These are phyloP conservation scores for Dissophora globulifera DNA, from an alignment of 192 early-diverging fungal species.

Conservation along the genomic window DNA sequence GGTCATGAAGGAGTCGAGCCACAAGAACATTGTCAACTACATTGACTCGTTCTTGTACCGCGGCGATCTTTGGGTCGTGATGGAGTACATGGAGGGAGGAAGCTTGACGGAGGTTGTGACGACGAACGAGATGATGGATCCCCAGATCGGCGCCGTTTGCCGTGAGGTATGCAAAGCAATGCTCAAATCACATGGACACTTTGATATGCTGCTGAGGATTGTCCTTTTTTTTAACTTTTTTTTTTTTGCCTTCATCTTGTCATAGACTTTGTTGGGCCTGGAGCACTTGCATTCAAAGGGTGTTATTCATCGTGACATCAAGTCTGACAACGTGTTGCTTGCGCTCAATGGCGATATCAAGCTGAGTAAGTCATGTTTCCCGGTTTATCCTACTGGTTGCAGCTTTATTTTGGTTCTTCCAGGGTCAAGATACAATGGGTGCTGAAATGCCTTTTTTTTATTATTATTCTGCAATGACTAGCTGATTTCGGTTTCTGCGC, in stretches of 20 bases:
- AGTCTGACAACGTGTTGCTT: slow-evolving; percentile 85
- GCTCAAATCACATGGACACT: no score
- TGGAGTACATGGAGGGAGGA: slow-evolving; percentile 95
- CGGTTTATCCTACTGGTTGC: no score
- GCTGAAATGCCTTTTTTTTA: no score
- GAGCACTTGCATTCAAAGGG: slow-evolving; percentile 76
- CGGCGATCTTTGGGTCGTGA: slow-evolving; percentile 89
- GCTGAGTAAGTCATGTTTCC: slow-evolving; percentile 63
- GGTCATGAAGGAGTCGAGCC: slow-evolving; percentile 84
- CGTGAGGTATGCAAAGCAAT: slow-evolving; percentile 59
- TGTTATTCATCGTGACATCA: slow-evolving; percentile 91
- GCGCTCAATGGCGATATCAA: slow-evolving; percentile 75
- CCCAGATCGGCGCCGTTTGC: slow-evolving; percentile 87
- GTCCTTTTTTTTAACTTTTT: not conserved
- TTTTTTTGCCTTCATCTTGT: not conserved
- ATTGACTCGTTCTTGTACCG: slow-evolving; percentile 82
- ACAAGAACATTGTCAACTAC: slow-evolving; percentile 87
- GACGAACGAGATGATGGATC: slow-evolving; percentile 79
- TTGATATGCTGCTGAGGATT: no score
- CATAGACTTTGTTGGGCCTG: slow-evolving; percentile 76
- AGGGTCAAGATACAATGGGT: not conserved
- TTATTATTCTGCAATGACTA: slow-evolving; percentile 20
- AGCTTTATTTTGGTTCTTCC: slow-evolving; percentile 7
- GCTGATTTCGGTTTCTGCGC: slow-evolving; percentile 93
- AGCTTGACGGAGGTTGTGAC: slow-evolving; percentile 88